Evolutionary conservation across 1,284 basidiomycete species (phyloP).

Genomic region (Apiotrichum siamense): DNA sequence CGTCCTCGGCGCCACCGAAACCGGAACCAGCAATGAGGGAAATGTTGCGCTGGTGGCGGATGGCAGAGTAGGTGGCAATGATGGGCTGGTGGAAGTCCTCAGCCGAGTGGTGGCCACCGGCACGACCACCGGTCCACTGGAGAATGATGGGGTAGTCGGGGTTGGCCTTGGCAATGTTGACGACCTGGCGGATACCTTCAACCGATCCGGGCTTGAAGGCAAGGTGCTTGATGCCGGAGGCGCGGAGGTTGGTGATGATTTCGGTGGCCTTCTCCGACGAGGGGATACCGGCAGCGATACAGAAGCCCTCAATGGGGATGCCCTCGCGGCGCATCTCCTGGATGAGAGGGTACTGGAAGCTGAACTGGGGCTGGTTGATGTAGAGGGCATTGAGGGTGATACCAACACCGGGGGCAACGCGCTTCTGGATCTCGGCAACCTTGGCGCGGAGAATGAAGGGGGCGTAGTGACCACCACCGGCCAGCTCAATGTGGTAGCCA

Average conservation of each 20-base stretch:
- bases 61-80: conserved; percentile 79
- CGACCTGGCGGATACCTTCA: conserved; percentile 93
- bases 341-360: conserved; percentile 96
- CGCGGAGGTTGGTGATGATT: conserved; percentile 71
- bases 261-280: conserved; percentile 88
- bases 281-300: conserved; percentile 92
- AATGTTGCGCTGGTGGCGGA: conserved; percentile 84
- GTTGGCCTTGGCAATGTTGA: conserved; percentile 90
- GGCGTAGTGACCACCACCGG: conserved; percentile 96
- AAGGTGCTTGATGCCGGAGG: conserved; percentile 85
- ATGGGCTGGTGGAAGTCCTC: conserved; percentile 99
- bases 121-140: conserved; percentile 98
- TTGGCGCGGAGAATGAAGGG: conserved; percentile 79
- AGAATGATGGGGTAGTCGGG: conserved; percentile 97
- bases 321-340: conserved; percentile 95
- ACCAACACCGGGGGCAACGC: conserved; percentile 78
- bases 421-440: conserved; percentile 77
- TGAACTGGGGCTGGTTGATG: conserved; percentile 96
- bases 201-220: conserved; percentile 97
- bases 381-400: conserved; percentile 93
- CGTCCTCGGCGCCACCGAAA: conserved; percentile 89
- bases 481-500: conserved; percentile 93
- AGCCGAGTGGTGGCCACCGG: conserved; percentile 97
- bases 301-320: conserved; percentile 93
- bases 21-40: conserved; percentile 92